Conservation (phyloP, 2,329 filamentous ascomycete genomes). For the Cladosporium phlei region DNA sequence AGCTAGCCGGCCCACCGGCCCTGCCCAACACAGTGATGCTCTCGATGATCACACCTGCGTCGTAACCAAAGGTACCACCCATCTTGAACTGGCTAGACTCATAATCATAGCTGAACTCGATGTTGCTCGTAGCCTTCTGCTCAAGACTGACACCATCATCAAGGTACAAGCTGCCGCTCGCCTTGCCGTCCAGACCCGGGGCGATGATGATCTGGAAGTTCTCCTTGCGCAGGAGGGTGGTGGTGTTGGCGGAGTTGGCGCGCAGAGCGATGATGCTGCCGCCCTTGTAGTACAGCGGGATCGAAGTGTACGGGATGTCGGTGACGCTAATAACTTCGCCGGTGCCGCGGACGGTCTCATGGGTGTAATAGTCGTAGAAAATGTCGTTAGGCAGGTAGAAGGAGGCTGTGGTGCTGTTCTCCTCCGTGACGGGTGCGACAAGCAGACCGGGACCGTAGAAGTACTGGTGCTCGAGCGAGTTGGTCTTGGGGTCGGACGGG, state of each 20-base stretch:
- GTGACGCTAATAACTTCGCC: conserved; percentile 42
- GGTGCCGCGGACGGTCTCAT: conserved; percentile 41
- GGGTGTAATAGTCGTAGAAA: conserved; percentile 59
- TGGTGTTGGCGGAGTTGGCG: conserved; percentile 54
- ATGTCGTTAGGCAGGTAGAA: conserved; percentile 55
- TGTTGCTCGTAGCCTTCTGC: conserved; percentile 52
- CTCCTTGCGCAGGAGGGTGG: conserved; percentile 57
- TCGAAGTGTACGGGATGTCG: conserved; percentile 47
- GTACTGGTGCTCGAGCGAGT: conserved; percentile 52
- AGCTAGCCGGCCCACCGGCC: conserved; percentile 1
- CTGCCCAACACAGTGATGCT: conserved; percentile 50
- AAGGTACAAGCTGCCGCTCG: conserved; percentile 65
- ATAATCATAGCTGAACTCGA: conserved; percentile 54
- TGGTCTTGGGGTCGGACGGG: conserved; percentile 52
- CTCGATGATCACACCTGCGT: conserved; percentile 40
- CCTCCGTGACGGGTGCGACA: conserved; percentile 52
- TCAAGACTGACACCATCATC: conserved; percentile 69
- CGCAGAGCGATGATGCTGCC: conserved; percentile 63
- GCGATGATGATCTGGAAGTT: conserved; percentile 70
- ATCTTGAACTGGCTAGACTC: conserved; percentile 48
- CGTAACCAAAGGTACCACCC: conserved; percentile 53
- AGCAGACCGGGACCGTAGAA: conserved; percentile 56
- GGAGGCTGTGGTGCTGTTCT: conserved; percentile 49
- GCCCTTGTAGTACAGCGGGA: conserved; percentile 64
- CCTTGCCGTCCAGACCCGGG: conserved; percentile 57